Evolutionary conservation across 2,329 filamentous ascomycete genomes (phyloP).

Genomic region (Ophiognomonia clavigignenti-juglandacearum): DNA sequence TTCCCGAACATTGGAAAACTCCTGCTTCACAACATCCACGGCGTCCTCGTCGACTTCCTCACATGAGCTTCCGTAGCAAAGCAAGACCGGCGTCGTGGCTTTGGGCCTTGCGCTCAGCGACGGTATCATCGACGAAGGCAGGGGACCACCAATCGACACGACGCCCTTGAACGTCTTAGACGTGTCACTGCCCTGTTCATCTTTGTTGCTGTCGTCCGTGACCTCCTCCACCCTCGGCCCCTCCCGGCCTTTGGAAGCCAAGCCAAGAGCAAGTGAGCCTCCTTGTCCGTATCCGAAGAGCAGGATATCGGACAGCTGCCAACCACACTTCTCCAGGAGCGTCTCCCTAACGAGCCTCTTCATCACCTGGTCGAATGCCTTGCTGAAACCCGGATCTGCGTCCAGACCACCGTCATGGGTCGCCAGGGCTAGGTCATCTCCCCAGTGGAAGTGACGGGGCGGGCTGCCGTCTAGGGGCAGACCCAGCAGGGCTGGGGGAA

Average conservation of each 20-base stretch:
- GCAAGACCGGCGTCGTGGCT: conserved; percentile 57
- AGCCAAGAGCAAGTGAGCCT: conserved; percentile 55
- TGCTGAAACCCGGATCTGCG: conserved; percentile 56
- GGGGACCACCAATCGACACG: conserved; percentile 44
- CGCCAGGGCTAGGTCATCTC: conserved; percentile 58
- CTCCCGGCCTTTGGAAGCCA: conserved; percentile 41
- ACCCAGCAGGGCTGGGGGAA: conserved; percentile 65
- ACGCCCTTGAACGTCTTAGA: conserved; percentile 39
- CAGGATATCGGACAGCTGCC: conserved; percentile 54
- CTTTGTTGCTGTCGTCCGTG: conserved; percentile 15
- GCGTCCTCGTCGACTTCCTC: conserved; percentile 51
- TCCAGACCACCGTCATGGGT: conserved; percentile 48
- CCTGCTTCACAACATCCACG: conserved; percentile 57
- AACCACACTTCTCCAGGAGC: conserved; percentile 53
- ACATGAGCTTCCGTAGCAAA: conserved; percentile 51
- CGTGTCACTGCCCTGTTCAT: neutral
- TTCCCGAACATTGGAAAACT: conserved; percentile 63
- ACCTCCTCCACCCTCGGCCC: conserved; percentile 17
- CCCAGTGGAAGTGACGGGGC: conserved; percentile 54
- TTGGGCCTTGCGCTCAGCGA: conserved; percentile 44
- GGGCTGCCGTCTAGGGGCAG: conserved; percentile 18
- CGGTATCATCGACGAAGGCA: conserved; percentile 51
- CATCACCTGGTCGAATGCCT: conserved; percentile 41
- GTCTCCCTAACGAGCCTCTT: conserved; percentile 45
- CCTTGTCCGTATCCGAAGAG: conserved; percentile 66